Evolutionary conservation across 352 stramenopile genomes (phyloP), one percentile per base, ranked within the genome.

Genomic region (Globisporangium viniferum): DNA sequence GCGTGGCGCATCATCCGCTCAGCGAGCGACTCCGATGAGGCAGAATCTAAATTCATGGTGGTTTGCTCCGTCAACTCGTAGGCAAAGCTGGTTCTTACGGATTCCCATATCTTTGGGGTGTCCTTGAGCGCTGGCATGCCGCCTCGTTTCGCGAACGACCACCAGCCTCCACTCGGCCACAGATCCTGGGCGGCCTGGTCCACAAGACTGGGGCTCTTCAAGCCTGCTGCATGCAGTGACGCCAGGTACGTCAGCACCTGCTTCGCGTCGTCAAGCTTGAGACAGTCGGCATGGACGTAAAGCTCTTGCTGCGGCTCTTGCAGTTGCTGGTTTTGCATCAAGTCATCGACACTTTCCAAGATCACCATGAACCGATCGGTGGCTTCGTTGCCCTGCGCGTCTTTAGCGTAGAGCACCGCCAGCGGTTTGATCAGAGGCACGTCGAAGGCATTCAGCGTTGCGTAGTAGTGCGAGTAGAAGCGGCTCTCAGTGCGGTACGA

Each of bases 401-500:
- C 68, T 59, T 73, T 54, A 9, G 72, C 73, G 58, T 84, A 77
- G 70, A 83, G 69, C 18, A 92, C 81, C 36, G 73, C 73, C 39
- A 89, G 59, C 0, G 81, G 81, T 36, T 63, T 63, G 62, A 92
- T 75, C n/a, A 92, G 59, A 44, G 58, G 51, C 27, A 92, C 81
- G 41, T 66, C 59, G 1, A 29, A 22, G 10, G 64, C 41, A 24
- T 72, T 41, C 15, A 92, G 62, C 24, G 64, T 68, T 12, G 63
- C 64, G 57, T 84, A 76, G 31, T 82, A 76, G 35, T 72, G 72
- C n/a, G 71, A 70, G 68, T 92, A 92, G 67, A 92, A 89, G 7
- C 69, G 77, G 8, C 74, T 73, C 59, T 92, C 84, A 4, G 72
- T 84, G 29, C 71, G 77, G 66, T 92, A 92, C 3, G 84, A 92